These are phyloP conservation scores for Excoecaria cochinchinensis DNA, from an alignment of 345 rosid genomes.

Conservation along the genomic window DNA sequence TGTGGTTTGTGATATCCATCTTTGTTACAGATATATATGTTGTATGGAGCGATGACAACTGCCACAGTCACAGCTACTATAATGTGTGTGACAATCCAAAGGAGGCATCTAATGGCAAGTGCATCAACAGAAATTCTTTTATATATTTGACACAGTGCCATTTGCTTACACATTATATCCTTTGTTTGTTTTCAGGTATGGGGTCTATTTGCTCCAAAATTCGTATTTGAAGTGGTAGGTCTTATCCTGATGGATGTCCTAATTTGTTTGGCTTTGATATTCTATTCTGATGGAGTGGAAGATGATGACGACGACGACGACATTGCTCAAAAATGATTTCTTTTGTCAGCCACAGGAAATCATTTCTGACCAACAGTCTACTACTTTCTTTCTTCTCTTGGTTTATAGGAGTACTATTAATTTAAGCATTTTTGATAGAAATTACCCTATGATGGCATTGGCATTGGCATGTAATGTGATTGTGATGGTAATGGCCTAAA, in stretches of 20 bases:
- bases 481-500: too few species aligned
- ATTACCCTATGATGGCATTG: too few species aligned
- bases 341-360: constrained; percentile 32
- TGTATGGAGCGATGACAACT: constrained; percentile 59
- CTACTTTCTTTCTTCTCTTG: too few species aligned
- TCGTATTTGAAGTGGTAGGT: constrained; percentile 77
- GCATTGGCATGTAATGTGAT: too few species aligned
- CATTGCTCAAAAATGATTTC: not conserved
- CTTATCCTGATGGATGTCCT: constrained; percentile 60
- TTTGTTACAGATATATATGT: constrained; percentile 60
- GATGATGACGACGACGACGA: not conserved
- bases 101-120: constrained; percentile 89
- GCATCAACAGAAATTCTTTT: not conserved
- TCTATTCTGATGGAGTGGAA: constrained; percentile 27
- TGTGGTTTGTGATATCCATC: too few species aligned
- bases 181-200: constrained; percentile 65
- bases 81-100: constrained; percentile 73
- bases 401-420: too few species aligned
- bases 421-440: too few species aligned
- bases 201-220: constrained; percentile 93
- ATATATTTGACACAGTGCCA: not conserved
- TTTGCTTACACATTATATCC: not conserved
- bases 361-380: too few species aligned
- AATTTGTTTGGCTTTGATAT: constrained; percentile 65
- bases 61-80: constrained; percentile 60